phyloP scores from a whole-genome alignment of 441 rosid species.

The Manihot esculenta region DNA sequence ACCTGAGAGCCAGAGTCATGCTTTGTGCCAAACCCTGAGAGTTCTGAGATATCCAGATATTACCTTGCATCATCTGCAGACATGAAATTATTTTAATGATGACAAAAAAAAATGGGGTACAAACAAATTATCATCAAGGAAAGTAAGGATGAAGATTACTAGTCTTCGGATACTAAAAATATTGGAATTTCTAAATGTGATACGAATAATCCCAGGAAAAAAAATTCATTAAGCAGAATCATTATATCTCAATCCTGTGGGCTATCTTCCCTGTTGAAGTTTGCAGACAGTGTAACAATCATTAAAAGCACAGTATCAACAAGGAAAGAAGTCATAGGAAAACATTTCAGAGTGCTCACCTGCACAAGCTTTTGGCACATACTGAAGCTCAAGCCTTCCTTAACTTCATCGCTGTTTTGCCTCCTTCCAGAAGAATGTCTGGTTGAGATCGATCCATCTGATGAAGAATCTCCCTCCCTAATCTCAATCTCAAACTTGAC shows the following conservation, averaged over 20 bases:
- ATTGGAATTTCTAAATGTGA: neutral
- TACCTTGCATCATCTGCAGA: slow-evolving; percentile 76
- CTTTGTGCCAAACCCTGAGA: slow-evolving; percentile 57
- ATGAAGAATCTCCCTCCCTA: slow-evolving; percentile 32
- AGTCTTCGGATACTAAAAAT: neutral
- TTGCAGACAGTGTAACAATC: neutral
- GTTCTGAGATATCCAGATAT: slow-evolving; percentile 58
- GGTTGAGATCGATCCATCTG: slow-evolving; percentile 41
- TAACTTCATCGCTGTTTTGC: slow-evolving; percentile 43
- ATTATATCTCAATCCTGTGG: neutral
- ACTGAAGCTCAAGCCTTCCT: slow-evolving; percentile 76
- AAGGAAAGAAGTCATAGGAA: neutral
- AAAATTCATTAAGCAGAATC: too few relatives aligned
- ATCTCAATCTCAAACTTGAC: slow-evolving; percentile 73
- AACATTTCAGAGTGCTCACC: slow-evolving; percentile 36
- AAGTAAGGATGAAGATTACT: neutral
- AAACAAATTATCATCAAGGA: neutral
- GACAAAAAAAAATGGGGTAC: neutral
- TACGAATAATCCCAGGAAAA: neutral
- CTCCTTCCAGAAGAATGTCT: slow-evolving; percentile 39
- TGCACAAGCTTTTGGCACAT: slow-evolving; percentile 91
- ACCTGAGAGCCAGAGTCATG: slow-evolving; percentile 63
- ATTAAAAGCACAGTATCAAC: neutral
- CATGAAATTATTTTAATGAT: slow-evolving; percentile 11
- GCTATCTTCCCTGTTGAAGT: neutral